These are phyloP conservation scores for Lyophyllum decastes DNA, from an alignment of 768 basidiomycete species.

Conservation along the genomic window DNA sequence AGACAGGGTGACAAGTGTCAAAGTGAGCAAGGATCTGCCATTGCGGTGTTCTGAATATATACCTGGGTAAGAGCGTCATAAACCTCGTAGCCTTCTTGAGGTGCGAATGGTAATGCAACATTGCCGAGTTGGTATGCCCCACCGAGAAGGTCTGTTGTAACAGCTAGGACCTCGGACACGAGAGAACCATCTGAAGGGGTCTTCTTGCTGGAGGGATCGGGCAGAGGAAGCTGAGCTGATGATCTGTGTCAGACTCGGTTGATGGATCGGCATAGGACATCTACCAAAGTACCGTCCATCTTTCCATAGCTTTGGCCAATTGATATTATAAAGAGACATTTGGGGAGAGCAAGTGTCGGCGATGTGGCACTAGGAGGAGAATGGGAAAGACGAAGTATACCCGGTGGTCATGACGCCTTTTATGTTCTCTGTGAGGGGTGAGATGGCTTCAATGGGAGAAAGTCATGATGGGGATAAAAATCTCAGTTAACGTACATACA, in stretches of 20 bases:
- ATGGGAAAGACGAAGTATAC: not conserved
- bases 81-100: conserved; percentile 11
- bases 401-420: no score
- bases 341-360: not conserved
- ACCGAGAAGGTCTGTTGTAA: conserved; percentile 13
- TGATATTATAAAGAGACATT: conserved; percentile 8
- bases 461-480: no score
- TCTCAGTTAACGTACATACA: no score
- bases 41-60: not conserved
- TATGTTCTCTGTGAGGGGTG: no score
- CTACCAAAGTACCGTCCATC: conserved; percentile 16
- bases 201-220: not conserved
- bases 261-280: not conserved
- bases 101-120: not conserved
- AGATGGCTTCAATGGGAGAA: no score
- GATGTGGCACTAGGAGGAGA: not conserved
- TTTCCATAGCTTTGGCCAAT: conserved; percentile 8
- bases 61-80: conserved; percentile 14
- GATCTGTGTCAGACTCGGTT: not conserved
- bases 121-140: conserved; percentile 10
- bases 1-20: no score
- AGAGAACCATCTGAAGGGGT: conserved; percentile 10
- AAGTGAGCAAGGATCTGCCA: no score
- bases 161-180: conserved; percentile 9
- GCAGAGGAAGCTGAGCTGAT: conserved; percentile 10